These are phyloP conservation scores for Triangularia verruculosa DNA, from an alignment of 2,329 filamentous ascomycete genomes.

Conservation along the genomic window DNA sequence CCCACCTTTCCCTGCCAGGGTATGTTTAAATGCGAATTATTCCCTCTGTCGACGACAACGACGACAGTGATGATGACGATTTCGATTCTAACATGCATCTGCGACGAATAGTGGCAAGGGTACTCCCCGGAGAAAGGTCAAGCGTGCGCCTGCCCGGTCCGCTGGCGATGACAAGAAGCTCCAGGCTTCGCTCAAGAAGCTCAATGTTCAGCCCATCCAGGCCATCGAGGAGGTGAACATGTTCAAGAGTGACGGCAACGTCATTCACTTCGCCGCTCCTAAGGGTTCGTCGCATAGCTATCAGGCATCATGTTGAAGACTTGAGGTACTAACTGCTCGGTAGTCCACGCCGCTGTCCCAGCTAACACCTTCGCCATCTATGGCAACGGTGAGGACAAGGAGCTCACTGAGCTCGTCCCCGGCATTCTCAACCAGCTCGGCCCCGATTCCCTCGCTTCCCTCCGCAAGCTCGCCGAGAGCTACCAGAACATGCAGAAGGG, in stretches of 20 bases:
- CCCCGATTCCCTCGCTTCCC: conserved; percentile 93
- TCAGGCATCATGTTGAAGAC: neutral
- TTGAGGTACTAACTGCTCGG: conserved; percentile 14
- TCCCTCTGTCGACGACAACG: conserved; percentile 10
- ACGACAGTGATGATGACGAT: conserved; percentile 9
- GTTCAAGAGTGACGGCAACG: conserved; percentile 99
- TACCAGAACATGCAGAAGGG: conserved; percentile 99
- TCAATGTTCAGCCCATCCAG: conserved; percentile 99
- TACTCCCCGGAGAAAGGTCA: conserved; percentile 94
- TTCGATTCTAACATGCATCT: conserved; percentile 27
- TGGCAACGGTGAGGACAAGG: conserved; percentile 98
- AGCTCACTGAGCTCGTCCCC: conserved; percentile 98
- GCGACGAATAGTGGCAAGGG: conserved; percentile 74
- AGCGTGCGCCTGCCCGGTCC: conserved; percentile 91
- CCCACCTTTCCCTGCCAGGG: conserved; percentile 27
- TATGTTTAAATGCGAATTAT: conserved; percentile 26
- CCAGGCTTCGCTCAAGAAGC: conserved; percentile 94
- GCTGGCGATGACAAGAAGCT: conserved; percentile 99
- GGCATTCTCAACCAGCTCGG: conserved; percentile 99
- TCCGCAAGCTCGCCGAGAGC: conserved; percentile 97
- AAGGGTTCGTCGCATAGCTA: conserved; percentile 67
- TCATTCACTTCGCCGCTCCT: conserved; percentile 97
- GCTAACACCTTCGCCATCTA: conserved; percentile 99
- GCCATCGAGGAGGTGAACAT: conserved; percentile 99
- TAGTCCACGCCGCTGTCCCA: conserved; percentile 95